Conservation (phyloP, 805 yeast species). For the Suhomyces sp. region DNA sequence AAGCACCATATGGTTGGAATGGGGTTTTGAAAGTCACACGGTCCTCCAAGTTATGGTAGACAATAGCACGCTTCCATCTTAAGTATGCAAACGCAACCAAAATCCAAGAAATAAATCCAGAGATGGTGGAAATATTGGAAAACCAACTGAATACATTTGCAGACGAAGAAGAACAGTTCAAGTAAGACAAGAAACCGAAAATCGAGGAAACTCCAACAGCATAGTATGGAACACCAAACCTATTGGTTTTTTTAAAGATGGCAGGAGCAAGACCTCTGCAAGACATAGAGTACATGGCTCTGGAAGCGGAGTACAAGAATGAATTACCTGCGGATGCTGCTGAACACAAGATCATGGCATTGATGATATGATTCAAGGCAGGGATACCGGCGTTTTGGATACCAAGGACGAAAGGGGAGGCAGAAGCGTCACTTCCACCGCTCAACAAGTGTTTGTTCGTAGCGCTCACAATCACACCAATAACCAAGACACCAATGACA, state of each 20-base stretch:
- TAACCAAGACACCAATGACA: constrained; percentile 39
- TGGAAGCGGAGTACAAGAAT: constrained; percentile 68
- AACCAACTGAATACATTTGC: constrained; percentile 62
- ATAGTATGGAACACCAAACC: constrained; percentile 44
- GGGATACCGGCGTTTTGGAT: constrained; percentile 67
- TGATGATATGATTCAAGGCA: constrained; percentile 73
- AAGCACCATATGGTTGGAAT: constrained; percentile 59
- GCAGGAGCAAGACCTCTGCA: constrained; percentile 56
- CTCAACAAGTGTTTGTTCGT: constrained; percentile 22
- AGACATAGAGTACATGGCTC: constrained; percentile 54
- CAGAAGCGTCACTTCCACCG: constrained; percentile 31
- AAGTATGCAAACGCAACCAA: constrained; percentile 51
- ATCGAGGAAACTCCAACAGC: constrained; percentile 31
- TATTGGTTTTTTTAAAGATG: constrained; percentile 34
- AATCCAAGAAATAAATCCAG: constrained; percentile 68
- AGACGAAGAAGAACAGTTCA: constrained; percentile 55
- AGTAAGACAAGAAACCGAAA: constrained; percentile 49
- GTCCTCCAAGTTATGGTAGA: constrained; percentile 49
- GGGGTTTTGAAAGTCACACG: constrained; percentile 58
- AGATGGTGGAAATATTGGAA: constrained; percentile 61
- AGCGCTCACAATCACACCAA: constrained; percentile 38
- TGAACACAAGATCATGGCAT: constrained; percentile 69
- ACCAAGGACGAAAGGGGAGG: constrained; percentile 81
- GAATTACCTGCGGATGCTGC: constrained; percentile 51
- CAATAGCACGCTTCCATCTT: constrained; percentile 65